Conservation (phyloP, 2,329 filamentous ascomycete genomes). For the Parastagonospora avenae region DNA sequence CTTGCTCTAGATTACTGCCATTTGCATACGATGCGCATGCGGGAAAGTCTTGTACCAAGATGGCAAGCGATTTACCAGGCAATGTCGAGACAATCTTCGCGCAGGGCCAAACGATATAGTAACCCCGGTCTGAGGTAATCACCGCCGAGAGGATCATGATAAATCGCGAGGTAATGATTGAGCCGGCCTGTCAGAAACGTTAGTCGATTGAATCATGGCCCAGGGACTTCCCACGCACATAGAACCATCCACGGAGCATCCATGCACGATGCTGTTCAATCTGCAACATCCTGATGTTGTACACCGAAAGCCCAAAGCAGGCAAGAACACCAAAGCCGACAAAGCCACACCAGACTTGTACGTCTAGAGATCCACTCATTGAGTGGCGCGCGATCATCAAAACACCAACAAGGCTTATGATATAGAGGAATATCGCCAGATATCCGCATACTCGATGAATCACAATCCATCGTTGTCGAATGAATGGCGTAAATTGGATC, state of each 20-base stretch:
- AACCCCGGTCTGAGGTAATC: too few relatives aligned
- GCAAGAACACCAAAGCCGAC: slow-evolving; percentile 54
- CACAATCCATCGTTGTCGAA: slow-evolving; percentile 55
- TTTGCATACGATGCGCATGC: too few relatives aligned
- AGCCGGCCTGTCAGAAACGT: too few relatives aligned
- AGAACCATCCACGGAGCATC: slow-evolving; percentile 41
- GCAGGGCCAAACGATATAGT: too few relatives aligned
- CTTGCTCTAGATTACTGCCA: too few relatives aligned
- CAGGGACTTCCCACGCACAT: too few relatives aligned
- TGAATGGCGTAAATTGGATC: slow-evolving; percentile 51
- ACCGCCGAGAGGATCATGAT: too few relatives aligned
- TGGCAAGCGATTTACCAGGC: too few relatives aligned
- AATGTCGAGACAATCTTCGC: too few relatives aligned
- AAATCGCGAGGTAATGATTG: too few relatives aligned
- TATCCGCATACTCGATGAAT: slow-evolving; percentile 68
- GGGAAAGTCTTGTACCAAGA: too few relatives aligned
- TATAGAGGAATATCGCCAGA: slow-evolving; percentile 55
- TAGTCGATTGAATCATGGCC: too few relatives aligned
- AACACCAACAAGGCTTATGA: slow-evolving; percentile 55
- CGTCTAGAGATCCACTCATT: slow-evolving; percentile 61
- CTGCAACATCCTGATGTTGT: slow-evolving; percentile 64
- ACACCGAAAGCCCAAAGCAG: slow-evolving; percentile 54
- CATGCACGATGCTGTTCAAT: slow-evolving; percentile 50
- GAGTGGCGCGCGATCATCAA: slow-evolving; percentile 59
- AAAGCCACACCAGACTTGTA: slow-evolving; percentile 53